Percentiles rank a stretch among this genome's conserved stretches.
These are phyloP conservation scores for Rhytidiadelphus loreus DNA, from an alignment of 225 moss, liverwort and hornwort genomes.

Conservation along the genomic window DNA sequence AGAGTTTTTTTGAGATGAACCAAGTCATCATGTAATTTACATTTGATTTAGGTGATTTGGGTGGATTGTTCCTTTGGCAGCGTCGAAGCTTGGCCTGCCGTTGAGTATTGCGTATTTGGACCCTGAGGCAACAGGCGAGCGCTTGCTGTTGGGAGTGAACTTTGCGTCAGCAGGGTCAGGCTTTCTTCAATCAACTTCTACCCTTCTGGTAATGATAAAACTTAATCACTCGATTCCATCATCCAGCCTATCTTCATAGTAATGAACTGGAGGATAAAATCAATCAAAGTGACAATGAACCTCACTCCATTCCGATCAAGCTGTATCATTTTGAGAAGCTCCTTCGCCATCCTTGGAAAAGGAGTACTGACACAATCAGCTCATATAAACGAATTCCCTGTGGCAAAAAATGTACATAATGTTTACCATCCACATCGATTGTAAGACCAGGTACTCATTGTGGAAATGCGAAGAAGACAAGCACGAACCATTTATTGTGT, in stretches of 20 bases:
- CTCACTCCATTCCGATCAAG: too few relatives aligned
- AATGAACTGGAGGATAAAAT: neutral
- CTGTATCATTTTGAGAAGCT: neutral
- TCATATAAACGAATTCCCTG: too few relatives aligned
- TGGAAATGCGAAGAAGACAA: neutral
- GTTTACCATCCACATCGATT: neutral
- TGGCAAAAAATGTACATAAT: neutral
- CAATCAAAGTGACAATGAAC: neutral
- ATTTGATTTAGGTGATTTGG: neutral
- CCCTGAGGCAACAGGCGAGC: conserved; percentile 33
- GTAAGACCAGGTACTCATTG: neutral
- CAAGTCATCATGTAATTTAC: neutral
- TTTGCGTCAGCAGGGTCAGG: conserved; percentile 48
- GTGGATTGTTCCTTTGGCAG: conserved; percentile 11
- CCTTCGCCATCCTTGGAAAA: neutral
- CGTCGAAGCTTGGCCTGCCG: conserved; percentile 36
- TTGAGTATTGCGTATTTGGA: conserved; percentile 37
- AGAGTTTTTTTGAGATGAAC: neutral
- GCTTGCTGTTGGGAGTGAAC: conserved; percentile 37
- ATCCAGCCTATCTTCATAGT: neutral
- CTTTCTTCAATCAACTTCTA: conserved; percentile 6
- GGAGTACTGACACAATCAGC: neutral
- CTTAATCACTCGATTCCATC: neutral
- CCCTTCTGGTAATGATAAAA: neutral
- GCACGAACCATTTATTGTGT: neutral